Evolutionary conservation across 129 eudicot species (phyloP).

Genomic region (Heracleum sosnowskyi): DNA sequence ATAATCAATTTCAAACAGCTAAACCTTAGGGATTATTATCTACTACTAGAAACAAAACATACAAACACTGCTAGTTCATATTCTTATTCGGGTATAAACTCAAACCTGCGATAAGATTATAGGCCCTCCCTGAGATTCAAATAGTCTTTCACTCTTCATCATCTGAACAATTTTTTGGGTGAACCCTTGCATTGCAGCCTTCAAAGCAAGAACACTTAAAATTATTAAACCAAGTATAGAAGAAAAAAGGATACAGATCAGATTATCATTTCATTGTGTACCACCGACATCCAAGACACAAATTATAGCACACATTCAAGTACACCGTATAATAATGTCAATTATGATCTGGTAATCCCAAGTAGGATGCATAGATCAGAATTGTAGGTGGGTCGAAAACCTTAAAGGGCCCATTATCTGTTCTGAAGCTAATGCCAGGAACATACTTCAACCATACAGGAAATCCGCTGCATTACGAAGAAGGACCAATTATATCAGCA

Average conservation of each 20-base stretch:
- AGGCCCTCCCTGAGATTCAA: constrained; percentile 4
- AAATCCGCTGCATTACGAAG: constrained; percentile 59
- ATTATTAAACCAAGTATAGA: background rate
- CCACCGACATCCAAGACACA: background rate
- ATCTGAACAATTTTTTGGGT: constrained; percentile 2
- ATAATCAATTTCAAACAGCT: background rate
- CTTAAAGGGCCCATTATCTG: constrained; percentile 87
- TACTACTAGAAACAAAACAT: background rate
- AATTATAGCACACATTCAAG: background rate
- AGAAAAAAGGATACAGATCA: background rate
- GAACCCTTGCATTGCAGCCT: constrained; percentile 90
- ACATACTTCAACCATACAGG: constrained; percentile 99
- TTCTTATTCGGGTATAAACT: background rate
- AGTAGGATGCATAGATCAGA: background rate
- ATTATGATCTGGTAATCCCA: background rate
- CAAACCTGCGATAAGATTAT: constrained; percentile 4
- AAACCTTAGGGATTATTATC: background rate
- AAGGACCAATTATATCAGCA: background rate
- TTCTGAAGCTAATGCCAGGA: constrained; percentile 92
- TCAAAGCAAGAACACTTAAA: constrained; percentile 12
- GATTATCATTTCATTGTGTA: background rate
- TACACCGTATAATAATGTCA: background rate
- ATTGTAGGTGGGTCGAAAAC: constrained; percentile 19
- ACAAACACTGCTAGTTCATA: background rate
- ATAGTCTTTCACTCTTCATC: constrained; percentile 4